phyloP scores from a whole-genome alignment of 1,284 basidiomycete genomes.

The Boletus sp. region DNA sequence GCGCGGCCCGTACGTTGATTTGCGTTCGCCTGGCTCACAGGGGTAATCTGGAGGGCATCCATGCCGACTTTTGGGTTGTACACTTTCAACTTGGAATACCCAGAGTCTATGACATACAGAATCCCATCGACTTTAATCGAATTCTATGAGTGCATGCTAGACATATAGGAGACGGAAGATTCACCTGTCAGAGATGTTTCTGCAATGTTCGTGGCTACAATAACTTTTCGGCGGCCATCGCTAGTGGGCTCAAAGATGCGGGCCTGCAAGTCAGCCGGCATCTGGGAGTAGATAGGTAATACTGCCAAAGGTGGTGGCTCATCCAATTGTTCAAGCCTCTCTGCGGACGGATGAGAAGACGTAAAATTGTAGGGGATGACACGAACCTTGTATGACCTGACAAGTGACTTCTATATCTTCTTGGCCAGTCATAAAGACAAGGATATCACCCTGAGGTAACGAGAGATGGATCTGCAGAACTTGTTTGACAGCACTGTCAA shows the following conservation, averaged over 20 bases:
- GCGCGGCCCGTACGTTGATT: slow-evolving; percentile 95
- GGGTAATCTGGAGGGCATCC: slow-evolving; percentile 98
- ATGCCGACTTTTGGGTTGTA: slow-evolving; percentile 99
- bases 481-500: slow-evolving; percentile 97
- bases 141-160: slow-evolving; percentile 14
- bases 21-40: slow-evolving; percentile 96
- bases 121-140: slow-evolving; percentile 92
- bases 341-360: slow-evolving; percentile 38
- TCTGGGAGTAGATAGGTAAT: slow-evolving; percentile 97
- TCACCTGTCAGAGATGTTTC: slow-evolving; percentile 93
- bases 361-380: not conserved
- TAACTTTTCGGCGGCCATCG: slow-evolving; percentile 94
- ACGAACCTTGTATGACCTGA: slow-evolving; percentile 79
- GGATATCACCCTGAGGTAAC: slow-evolving; percentile 89
- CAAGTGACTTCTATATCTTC: slow-evolving; percentile 98
- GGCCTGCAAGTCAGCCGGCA: slow-evolving; percentile 98
- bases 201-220: slow-evolving; percentile 98
- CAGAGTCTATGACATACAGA: slow-evolving; percentile 93
- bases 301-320: slow-evolving; percentile 85
- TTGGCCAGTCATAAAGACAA: slow-evolving; percentile 99
- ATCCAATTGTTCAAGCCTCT: slow-evolving; percentile 87
- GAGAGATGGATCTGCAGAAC: slow-evolving; percentile 95
- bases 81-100: slow-evolving; percentile 97
- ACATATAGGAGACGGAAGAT: slow-evolving; percentile 14
- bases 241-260: slow-evolving; percentile 94